These are phyloP conservation scores for Colletotrichum neosansevieriae DNA, from an alignment of 2,329 filamentous ascomycete species.

Conservation along the genomic window DNA sequence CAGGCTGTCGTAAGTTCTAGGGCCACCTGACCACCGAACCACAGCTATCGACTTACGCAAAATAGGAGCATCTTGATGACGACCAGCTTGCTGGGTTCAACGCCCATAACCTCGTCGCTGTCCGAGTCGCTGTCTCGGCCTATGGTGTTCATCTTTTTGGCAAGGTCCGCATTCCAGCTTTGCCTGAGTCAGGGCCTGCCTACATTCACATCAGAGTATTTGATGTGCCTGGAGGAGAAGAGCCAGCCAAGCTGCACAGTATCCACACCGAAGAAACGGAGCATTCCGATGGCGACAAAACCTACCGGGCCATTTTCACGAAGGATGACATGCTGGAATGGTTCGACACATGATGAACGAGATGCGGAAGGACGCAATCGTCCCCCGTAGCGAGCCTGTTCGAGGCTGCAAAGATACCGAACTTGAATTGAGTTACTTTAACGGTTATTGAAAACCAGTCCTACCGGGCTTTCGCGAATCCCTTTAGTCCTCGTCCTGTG, in stretches of 20 bases:
- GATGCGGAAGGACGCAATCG: no score
- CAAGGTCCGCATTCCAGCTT: constrained; percentile 60
- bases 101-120: constrained; percentile 55
- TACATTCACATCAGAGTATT: constrained; percentile 64
- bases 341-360: constrained; percentile 60
- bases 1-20: constrained; percentile 54
- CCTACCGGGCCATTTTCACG: constrained; percentile 60
- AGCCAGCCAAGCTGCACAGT: constrained; percentile 57
- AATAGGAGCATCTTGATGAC: constrained; percentile 51
- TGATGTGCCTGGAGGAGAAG: constrained; percentile 50
- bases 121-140: constrained; percentile 59
- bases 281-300: constrained; percentile 55
- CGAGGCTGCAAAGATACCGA: neutral
- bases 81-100: constrained; percentile 52
- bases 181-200: constrained; percentile 51
- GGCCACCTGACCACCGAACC: neutral
- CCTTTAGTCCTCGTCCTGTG: constrained; percentile 71
- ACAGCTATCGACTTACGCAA: constrained; percentile 33
- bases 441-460: neutral
- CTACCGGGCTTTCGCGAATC: no score
- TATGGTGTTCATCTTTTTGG: constrained; percentile 64
- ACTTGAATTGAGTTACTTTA: neutral
- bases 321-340: constrained; percentile 61
- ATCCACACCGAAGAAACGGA: constrained; percentile 62
- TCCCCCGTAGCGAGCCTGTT: no score